Percentiles rank a stretch among this genome's conserved stretches.
Evolutionary conservation across 2,329 filamentous ascomycete species (phyloP).

Genomic region (Diplodia mutila): DNA sequence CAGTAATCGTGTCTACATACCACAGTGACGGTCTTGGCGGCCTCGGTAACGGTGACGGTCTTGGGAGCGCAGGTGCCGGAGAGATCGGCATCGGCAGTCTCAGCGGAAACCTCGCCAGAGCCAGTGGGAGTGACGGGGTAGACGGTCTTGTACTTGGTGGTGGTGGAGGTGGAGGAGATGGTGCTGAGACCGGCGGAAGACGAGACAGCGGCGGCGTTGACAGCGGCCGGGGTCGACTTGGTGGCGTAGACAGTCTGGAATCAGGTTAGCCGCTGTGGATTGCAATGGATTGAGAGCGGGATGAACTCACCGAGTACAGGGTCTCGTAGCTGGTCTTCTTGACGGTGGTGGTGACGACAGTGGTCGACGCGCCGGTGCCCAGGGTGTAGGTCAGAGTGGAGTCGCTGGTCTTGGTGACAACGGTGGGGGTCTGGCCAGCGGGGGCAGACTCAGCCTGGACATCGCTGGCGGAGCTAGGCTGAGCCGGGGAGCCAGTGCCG

Average conservation of each 20-base stretch:
- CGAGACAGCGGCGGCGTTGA: conserved; percentile 7
- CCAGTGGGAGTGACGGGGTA: conserved; percentile 30
- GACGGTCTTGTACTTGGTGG: conserved; percentile 42
- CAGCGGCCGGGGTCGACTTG: conserved; percentile 28
- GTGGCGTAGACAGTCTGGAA: conserved; percentile 32
- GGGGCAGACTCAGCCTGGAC: conserved; percentile 13
- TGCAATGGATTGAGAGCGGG: background rate
- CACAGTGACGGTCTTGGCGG: conserved; percentile 45
- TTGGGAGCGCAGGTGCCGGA: conserved; percentile 30
- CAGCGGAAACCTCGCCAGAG: conserved; percentile 11
- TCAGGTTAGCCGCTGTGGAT: background rate
- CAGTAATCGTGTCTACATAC: conserved; percentile 25
- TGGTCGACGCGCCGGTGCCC: conserved; percentile 46
- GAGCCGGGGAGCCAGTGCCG: conserved; percentile 28
- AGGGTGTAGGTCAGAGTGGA: conserved; percentile 41
- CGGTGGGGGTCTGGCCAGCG: conserved; percentile 25
- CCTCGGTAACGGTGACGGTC: conserved; percentile 42
- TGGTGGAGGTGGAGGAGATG: conserved; percentile 40
- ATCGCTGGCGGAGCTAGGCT: conserved; percentile 16
- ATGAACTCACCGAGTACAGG: conserved; percentile 11
- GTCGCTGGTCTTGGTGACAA: conserved; percentile 22
- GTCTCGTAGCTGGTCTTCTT: conserved; percentile 45
- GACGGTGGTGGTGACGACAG: conserved; percentile 51
- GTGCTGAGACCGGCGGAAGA: conserved; percentile 34
- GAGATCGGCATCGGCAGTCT: conserved; percentile 25